Conservation (phyloP, 1,139 yeast genomes). For the Magnusiomyces starmeri region DNA sequence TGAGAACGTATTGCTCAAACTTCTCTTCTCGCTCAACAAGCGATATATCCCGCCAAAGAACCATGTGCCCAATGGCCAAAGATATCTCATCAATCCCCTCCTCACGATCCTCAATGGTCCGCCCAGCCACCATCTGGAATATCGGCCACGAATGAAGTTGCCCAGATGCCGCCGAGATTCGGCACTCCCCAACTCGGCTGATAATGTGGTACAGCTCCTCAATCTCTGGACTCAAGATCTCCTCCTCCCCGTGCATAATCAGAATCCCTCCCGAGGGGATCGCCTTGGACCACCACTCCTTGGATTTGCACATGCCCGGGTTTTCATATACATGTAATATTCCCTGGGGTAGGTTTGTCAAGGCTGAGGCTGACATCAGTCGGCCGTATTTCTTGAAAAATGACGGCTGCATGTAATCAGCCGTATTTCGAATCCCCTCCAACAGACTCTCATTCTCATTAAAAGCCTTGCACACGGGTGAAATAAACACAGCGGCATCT, state of each 20-base stretch:
- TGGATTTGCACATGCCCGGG: conserved; percentile 35
- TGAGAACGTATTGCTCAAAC: conserved; percentile 6
- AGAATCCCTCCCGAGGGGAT: conserved; percentile 37
- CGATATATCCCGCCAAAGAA: conserved; percentile 24
- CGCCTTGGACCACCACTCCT: conserved; percentile 37
- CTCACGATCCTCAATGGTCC: conserved; percentile 25
- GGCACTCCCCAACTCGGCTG: conserved; percentile 19
- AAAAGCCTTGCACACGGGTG: conserved; percentile 29
- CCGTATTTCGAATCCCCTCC: neutral
- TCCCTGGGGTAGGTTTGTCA: conserved; percentile 11
- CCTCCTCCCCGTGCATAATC: conserved; percentile 38
- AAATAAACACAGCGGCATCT: conserved; percentile 35
- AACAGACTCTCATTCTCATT: neutral
- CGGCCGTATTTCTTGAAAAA: conserved; percentile 3
- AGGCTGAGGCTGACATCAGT: neutral
- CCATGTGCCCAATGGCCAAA: conserved; percentile 27
- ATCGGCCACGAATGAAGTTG: conserved; percentile 35
- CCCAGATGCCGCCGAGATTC: conserved; percentile 23
- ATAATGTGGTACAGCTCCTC: conserved; percentile 27
- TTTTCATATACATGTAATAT: conserved; percentile 29
- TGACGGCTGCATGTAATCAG: conserved; percentile 7
- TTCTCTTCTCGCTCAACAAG: conserved; percentile 6
- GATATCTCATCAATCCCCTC: conserved; percentile 27
- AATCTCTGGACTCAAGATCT: conserved; percentile 35
- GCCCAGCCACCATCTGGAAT: conserved; percentile 24